Base-by-base conservation (phyloP, 164 flowering plant genomes). In the Vitis amurensis region DNA sequence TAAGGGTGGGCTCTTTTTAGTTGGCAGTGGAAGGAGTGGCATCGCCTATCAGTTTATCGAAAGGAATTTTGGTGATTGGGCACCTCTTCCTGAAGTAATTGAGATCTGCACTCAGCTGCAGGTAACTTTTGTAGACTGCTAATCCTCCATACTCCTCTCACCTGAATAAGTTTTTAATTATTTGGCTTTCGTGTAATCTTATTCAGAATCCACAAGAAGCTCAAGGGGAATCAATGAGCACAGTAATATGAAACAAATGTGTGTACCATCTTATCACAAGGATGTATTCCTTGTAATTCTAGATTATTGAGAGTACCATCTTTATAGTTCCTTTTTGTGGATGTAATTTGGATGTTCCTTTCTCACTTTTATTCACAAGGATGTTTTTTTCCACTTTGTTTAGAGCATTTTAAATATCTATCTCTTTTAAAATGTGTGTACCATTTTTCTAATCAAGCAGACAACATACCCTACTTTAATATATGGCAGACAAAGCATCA, bases 51-150 rank as follows among this genome's bases (percentile, higher is more conserved):
- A 91, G 79, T 89, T 89, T 72, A 87, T 88, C 23, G 97, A 91
- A 80, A 85, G 93, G 68, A 89, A 91, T 66, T 89, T 89, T 63
- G 97, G 93, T 12, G 93, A 91, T 67, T 88, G 89, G 92, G 91
- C 93, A 30, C 92, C 97, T 17, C 37, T 80, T 55, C 37, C 85
- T 76, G 93, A 89, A 83, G 82, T 89, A 27, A 73, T 89, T 48
- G 89, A 85, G 68, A 87, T 89, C 44, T 87, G 91, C 55, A 77
- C 73, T 53, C 73, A 71, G 31, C 15, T 87, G 69, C 88, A 88
- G 89, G 89, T 85, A 85, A 61, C 19, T 61, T 3, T 68, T 50
- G n/a, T 55, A n/a, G 11, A 57, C 61, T 65, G 64, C 50, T 64
- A n/a, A 69, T 62, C 31, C 44, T 37, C 57, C 13, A 52, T 63